Base-by-base conservation (phyloP, 805 yeast genomes). In the Phaffomyces thermotolerans region DNA sequence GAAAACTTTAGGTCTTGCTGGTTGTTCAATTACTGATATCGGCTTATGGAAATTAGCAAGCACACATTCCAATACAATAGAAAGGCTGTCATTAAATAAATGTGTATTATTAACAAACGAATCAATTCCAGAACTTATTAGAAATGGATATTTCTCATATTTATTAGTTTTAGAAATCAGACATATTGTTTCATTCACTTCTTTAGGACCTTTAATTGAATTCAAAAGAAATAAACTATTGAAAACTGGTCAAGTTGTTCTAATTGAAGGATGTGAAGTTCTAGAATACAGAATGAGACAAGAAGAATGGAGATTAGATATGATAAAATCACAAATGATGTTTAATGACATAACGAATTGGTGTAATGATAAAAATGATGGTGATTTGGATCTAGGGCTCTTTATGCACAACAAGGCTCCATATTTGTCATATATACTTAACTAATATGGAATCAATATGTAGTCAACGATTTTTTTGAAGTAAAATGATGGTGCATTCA, bases 1-100 rank as follows among this genome's bases (percentile, higher is more conserved):
- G 82, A 37, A 71, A 37, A 88, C 96, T 0, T 66, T 90, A 36
- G 97, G 97, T 0, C 66, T 88, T 18, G 96, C 97, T 0, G 98
- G 98, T 7, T 87, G 96, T 60, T 69, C 75, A 36, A 73, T 90
- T 17, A 77, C 85, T 8, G 96, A 90, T 64, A 71, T 78, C 36
- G 71, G 85, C 5, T 66, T 90, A 14, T 87, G 95, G 95, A 90
- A 84, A 54, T 63, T 90, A 30, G 88, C 89, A 0, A 60, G 73
- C 15, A 59, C 68, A 41, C 64, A 77, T 24, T 79, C 79, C 20
- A 53, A 58, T 1, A 54, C 65, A 6, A 54, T 90, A 4, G 78
- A 77, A 52, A 68, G 96, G 41, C 65, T 89, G 18, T 83, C 95
- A 8, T 59, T 89, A 41, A 89, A 89, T 61, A 78, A 80, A 53